phyloP scores from a whole-genome alignment of 306 rosid genomes.

The Casuarina cunninghamiana region DNA sequence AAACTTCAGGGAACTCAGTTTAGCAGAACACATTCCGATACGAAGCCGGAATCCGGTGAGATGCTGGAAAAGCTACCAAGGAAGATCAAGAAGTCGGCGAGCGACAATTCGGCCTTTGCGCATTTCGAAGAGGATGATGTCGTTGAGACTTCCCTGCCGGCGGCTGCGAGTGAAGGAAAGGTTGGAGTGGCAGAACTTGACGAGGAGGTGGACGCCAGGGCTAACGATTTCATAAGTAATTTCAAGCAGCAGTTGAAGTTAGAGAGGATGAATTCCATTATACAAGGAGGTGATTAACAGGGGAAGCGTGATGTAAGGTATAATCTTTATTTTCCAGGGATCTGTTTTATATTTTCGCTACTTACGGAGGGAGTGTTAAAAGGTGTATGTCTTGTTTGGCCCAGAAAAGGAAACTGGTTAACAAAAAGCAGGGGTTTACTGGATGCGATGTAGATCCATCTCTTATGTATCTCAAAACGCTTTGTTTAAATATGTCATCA shows the following conservation, averaged over 20 bases:
- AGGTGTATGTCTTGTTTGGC: background rate
- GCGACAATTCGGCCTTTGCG: conserved; percentile 56
- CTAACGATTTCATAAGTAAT: conserved; percentile 83
- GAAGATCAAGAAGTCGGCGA: conserved; percentile 90
- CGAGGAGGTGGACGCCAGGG: conserved; percentile 73
- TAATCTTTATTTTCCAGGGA: background rate
- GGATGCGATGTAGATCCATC: conserved; percentile 18
- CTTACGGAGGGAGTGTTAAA: conserved; percentile 24
- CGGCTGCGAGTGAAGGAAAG: conserved; percentile 54
- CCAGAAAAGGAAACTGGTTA: background rate
- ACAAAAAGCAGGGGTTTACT: background rate
- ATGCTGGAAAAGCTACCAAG: conserved; percentile 50
- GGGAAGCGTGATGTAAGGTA: conserved; percentile 33
- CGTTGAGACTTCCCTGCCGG: conserved; percentile 69
- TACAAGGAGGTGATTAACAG: conserved; percentile 55
- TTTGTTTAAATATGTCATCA: conserved; percentile 18
- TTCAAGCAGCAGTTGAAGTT: conserved; percentile 78
- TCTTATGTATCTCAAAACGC: background rate
- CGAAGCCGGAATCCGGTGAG: conserved; percentile 64
- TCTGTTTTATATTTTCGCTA: conserved; percentile 17
- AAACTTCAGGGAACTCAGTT: conserved; percentile 45
- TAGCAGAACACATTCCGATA: conserved; percentile 52
- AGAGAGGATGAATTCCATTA: conserved; percentile 74
- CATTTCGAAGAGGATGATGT: conserved; percentile 61
- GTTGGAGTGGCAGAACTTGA: conserved; percentile 29